Evolutionary conservation across 139 green algal genomes (phyloP).

Genomic region (Chlamydomonas sp.): DNA sequence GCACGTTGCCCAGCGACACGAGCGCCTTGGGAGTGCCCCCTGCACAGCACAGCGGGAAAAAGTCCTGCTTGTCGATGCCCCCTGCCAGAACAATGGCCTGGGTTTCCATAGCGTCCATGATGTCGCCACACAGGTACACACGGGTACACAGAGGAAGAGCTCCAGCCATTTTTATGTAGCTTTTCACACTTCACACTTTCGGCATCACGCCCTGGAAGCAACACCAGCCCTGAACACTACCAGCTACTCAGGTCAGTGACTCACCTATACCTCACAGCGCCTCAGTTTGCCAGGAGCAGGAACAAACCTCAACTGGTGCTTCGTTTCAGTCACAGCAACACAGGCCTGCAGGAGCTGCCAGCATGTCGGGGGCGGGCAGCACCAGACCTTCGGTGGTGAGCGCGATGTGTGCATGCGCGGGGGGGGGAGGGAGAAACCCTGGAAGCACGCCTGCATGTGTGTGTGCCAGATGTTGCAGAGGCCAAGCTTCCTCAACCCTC

Average conservation of each 20-base stretch:
- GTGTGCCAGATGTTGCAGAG: not conserved
- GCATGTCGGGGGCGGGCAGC: too few species aligned
- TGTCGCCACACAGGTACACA: not conserved
- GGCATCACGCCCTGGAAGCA: too few species aligned
- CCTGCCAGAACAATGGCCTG: conserved; percentile 60
- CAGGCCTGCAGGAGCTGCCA: too few species aligned
- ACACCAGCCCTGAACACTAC: too few species aligned
- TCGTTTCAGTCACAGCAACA: too few species aligned
- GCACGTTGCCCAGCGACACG: conserved; percentile 62
- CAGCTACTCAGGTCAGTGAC: too few species aligned
- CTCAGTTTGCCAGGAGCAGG: too few species aligned
- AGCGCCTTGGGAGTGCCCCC: conserved; percentile 54
- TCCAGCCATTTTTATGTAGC: conserved; percentile 4
- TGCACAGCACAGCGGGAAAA: conserved; percentile 55
- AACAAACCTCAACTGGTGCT: too few species aligned
- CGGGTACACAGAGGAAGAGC: not conserved
- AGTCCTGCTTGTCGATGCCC: conserved; percentile 39
- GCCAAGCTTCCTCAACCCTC: not conserved
- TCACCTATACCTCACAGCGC: too few species aligned
- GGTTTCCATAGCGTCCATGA: conserved; percentile 12
- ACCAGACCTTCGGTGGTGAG: too few species aligned
- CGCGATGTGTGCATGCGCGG: too few species aligned
- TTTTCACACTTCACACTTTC: not conserved
- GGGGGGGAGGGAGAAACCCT: too few species aligned
- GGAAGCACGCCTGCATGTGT: not conserved